A percentile compares a stretch with the other conserved stretches of the same genome.
Conservation (phyloP, 169 alveolate species). For the Eimeria sp. region DNA sequence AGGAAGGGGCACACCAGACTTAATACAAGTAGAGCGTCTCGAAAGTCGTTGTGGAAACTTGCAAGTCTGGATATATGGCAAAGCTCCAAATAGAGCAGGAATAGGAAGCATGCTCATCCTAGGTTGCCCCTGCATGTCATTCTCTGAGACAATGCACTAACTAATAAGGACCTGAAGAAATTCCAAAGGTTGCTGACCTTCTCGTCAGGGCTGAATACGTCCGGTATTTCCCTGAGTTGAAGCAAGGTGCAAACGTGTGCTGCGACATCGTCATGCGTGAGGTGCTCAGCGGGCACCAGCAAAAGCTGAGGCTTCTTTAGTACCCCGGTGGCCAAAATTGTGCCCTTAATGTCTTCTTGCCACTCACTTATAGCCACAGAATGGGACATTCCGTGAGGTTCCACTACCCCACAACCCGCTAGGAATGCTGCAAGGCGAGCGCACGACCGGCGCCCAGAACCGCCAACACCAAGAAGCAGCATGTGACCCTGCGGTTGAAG, state of each 20-base stretch:
- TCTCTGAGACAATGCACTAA: background rate
- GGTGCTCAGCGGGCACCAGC: constrained; percentile 75
- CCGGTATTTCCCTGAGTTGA: constrained; percentile 97
- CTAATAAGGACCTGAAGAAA: background rate
- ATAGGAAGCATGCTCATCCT: background rate
- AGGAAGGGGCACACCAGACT: background rate
- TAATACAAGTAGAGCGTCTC: background rate
- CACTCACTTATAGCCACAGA: constrained; percentile 89
- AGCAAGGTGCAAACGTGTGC: constrained; percentile 95
- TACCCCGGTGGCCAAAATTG: constrained; percentile 94
- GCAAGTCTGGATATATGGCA: background rate
- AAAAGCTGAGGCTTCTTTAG: constrained; percentile 96
- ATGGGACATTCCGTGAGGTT: constrained; percentile 93
- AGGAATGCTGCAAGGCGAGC: constrained; percentile 97
- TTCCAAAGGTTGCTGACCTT: constrained; percentile 70
- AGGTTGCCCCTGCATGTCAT: background rate
- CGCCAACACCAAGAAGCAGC: constrained; percentile 98
- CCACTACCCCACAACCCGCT: constrained; percentile 92
- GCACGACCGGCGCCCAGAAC: constrained; percentile 98
- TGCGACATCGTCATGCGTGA: constrained; percentile 94
- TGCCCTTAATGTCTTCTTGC: constrained; percentile 96
- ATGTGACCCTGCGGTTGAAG: constrained; percentile 98
- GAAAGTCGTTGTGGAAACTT: background rate
- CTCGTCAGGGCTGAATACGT: constrained; percentile 94
- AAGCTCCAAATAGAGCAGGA: background rate